Evolutionary conservation across 2,329 filamentous ascomycete species (phyloP).

Genomic region (Penicillium paneum): DNA sequence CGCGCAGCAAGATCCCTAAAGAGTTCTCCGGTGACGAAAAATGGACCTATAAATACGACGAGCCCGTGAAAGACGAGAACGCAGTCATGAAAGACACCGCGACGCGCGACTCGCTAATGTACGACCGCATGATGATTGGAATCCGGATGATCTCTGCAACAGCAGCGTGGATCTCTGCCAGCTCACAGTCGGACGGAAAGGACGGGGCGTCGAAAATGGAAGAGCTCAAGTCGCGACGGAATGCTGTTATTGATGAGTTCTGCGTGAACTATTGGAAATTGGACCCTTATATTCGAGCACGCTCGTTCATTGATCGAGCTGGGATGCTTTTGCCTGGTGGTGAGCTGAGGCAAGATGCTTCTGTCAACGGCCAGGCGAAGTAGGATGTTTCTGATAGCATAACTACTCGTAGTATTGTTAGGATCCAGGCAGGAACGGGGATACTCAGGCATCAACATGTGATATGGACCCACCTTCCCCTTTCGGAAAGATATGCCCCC

Average conservation of each 20-base stretch:
- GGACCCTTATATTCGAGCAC: conserved; percentile 79
- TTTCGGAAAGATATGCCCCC: background rate
- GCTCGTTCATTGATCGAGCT: conserved; percentile 73
- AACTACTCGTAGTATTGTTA: background rate
- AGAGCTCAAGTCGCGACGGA: conserved; percentile 43
- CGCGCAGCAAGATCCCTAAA: conserved; percentile 64
- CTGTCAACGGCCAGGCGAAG: background rate
- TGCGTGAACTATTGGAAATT: conserved; percentile 77
- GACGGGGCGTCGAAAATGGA: conserved; percentile 5
- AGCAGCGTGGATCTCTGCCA: conserved; percentile 64
- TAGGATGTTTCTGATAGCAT: background rate
- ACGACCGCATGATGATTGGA: conserved; percentile 60
- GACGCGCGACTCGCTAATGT: conserved; percentile 54
- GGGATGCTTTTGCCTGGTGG: conserved; percentile 67
- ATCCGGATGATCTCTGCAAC: conserved; percentile 71
- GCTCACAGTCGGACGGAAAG: conserved; percentile 46
- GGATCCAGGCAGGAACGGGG: background rate
- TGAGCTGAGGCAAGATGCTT: background rate
- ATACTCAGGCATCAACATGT: background rate
- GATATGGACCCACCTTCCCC: background rate
- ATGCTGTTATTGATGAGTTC: conserved; percentile 61
- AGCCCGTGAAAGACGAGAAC: conserved; percentile 75
- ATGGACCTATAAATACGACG: conserved; percentile 76
- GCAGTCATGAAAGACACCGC: conserved; percentile 63
- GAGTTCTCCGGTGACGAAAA: conserved; percentile 81